phyloP scores from a whole-genome alignment of 164 flowering plant species.

The Umbellularia californica region DNA sequence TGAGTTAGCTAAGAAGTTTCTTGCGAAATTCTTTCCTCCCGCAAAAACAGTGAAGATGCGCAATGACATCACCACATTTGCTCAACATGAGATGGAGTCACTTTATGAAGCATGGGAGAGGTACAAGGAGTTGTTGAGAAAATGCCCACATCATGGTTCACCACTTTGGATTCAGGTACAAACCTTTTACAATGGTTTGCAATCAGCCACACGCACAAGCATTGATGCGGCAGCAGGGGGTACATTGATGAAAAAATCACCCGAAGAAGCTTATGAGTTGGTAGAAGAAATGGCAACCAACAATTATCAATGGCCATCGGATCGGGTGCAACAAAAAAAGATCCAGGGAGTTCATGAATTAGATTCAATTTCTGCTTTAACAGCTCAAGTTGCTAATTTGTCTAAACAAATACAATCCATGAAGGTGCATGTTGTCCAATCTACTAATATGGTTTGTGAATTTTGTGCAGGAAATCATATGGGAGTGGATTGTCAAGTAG shows the following conservation, averaged over 20 bases:
- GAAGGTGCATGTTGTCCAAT: not conserved
- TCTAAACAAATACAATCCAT: conserved; percentile 1
- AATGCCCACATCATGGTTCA: conserved; percentile 5
- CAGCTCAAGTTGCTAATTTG: not conserved
- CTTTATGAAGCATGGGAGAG: conserved; percentile 15
- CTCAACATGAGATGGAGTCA: conserved; percentile 1
- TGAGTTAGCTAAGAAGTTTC: conserved; percentile 3
- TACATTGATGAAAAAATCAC: not conserved
- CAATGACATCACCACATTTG: conserved; percentile 1
- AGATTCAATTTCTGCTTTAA: too few species aligned
- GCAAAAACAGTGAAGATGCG: not conserved
- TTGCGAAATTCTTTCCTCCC: not conserved
- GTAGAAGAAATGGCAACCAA: conserved; percentile 9
- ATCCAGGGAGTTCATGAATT: too few species aligned
- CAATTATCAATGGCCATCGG: conserved; percentile 9
- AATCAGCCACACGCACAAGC: not conserved
- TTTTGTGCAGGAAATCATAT: not conserved
- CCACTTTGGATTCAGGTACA: not conserved
- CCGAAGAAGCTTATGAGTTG: not conserved
- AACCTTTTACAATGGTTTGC: conserved; percentile 2
- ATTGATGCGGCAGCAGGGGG: conserved; percentile 3
- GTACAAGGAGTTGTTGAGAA: conserved; percentile 8
- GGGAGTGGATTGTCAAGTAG: not conserved
- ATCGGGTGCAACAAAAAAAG: not conserved
- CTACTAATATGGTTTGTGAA: not conserved